Percentiles rank a stretch among this genome's conserved stretches.
Conservation (phyloP, 306 rosid genomes). For the Cucurbita moschata region DNA sequence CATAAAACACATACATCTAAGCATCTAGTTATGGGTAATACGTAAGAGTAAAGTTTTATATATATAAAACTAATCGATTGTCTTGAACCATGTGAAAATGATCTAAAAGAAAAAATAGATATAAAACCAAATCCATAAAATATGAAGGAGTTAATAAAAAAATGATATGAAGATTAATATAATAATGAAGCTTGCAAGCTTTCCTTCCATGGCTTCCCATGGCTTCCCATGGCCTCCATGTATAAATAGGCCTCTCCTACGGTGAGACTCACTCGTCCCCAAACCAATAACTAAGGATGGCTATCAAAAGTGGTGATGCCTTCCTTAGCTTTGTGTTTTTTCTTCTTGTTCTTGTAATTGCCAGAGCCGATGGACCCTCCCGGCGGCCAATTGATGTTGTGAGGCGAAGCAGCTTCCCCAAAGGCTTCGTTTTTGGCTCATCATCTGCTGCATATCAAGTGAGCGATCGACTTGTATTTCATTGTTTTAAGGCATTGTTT, state of each 20-base stretch:
- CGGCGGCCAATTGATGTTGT: background rate
- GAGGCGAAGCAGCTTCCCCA: constrained; percentile 7
- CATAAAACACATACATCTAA: too few species aligned
- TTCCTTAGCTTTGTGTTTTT: background rate
- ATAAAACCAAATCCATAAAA: background rate
- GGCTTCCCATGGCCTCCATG: background rate
- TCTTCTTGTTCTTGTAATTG: background rate
- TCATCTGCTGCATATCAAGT: constrained; percentile 21
- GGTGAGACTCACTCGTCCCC: background rate
- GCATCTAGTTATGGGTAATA: too few species aligned
- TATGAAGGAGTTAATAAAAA: too few species aligned
- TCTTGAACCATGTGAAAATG: background rate
- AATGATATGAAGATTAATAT: background rate
- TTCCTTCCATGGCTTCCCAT: background rate
- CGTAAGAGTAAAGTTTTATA: too few species aligned
- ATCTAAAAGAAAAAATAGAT: too few species aligned
- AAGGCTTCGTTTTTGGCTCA: constrained; percentile 20
- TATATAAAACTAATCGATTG: too few species aligned
- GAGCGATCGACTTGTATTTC: background rate
- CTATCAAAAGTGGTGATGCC: background rate
- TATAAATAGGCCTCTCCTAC: background rate
- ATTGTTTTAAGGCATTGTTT: too few species aligned
- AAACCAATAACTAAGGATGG: background rate
- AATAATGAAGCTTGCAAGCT: background rate
- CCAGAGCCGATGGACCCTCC: background rate